Base-by-base conservation (phyloP, 75 land plant genomes). In the Selaginella moellendorffii region DNA sequence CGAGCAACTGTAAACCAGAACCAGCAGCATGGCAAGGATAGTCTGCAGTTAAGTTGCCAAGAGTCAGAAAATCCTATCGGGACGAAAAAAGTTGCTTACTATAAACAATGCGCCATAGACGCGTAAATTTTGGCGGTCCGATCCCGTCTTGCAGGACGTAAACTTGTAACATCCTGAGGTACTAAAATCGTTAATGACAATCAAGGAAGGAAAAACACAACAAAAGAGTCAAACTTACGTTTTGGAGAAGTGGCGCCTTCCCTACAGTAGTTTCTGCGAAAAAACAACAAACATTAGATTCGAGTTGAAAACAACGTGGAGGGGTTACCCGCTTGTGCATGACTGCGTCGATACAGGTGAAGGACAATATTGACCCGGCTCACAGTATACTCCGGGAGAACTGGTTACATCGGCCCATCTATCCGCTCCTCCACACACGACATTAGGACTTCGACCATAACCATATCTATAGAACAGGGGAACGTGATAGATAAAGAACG, bases 371-470 rank as follows among this genome's bases (percentile, higher is more conserved):
- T 21, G n/a, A 2, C 59, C 59, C 2, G 19, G 5, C 9, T 8
- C 2, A 21, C 59, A 56, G n/a, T 8, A 56, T 19, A 56, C n/a
- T 2, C 24, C 23, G 18, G 51, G 51, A 56, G 59, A 21, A 56
- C 23, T 8, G 9, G n/a, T n/a, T 2, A 56, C 24, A 9, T 56
- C 59, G 5, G 59, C 59, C 59, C 59, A 56, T n/a, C 2, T 9
- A 19, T 56, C n/a, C 8, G 59, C 59, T 21, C 59, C 59, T 56
- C 59, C 59, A 56, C 59, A 56, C n/a, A 2, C n/a, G 21, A 21
- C 59, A 56, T 56, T 56, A 8, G 59, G 25, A 21, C 9, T 56
- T 56, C 5, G n/a, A 2, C 9, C 17, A 56, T 56, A 56, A 21
- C 24, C 24, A 56, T 56, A 56, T 24, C 59, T 21, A 21, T 56